A percentile compares a stretch with the other conserved stretches of the same genome.
These are phyloP conservation scores for Corniculantispora saksenae DNA, from an alignment of 2,329 filamentous ascomycete genomes.

Conservation along the genomic window DNA sequence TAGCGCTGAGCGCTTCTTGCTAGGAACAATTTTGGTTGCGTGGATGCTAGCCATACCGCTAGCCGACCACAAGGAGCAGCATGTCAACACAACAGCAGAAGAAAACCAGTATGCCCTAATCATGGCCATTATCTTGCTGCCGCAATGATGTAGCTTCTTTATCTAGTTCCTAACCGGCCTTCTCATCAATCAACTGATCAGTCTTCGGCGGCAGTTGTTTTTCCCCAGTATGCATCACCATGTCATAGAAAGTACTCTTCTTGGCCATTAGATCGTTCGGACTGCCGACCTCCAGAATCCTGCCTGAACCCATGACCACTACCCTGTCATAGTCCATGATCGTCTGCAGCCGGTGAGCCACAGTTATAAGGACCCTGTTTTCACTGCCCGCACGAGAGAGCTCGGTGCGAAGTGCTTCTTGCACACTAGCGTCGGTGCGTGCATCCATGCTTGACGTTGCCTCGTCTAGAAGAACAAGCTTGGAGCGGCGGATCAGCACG, in stretches of 20 bases:
- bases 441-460: constrained; percentile 62
- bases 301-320: constrained; percentile 56
- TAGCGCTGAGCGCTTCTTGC: no score
- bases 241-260: constrained; percentile 43
- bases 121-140: no score
- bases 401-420: constrained; percentile 51
- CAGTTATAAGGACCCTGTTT: constrained; percentile 55
- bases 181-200: no score
- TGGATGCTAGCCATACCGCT: no score
- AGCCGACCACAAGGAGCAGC: no score
- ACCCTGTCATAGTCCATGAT: constrained; percentile 62
- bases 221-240: constrained; percentile 48
- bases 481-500: constrained; percentile 54
- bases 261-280: constrained; percentile 41
- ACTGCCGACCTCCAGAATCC: constrained; percentile 50
- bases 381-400: constrained; percentile 44
- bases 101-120: no score
- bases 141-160: no score
- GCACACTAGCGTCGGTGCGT: constrained; percentile 56
- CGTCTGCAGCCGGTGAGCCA: constrained; percentile 58
- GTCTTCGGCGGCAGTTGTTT: not conserved
- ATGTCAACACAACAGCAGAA: no score
- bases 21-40: no score
- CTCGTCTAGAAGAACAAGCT: constrained; percentile 58
- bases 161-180: no score